Base-by-base conservation (phyloP, 148 eudicot species). In the Euryodendron excelsum region DNA sequence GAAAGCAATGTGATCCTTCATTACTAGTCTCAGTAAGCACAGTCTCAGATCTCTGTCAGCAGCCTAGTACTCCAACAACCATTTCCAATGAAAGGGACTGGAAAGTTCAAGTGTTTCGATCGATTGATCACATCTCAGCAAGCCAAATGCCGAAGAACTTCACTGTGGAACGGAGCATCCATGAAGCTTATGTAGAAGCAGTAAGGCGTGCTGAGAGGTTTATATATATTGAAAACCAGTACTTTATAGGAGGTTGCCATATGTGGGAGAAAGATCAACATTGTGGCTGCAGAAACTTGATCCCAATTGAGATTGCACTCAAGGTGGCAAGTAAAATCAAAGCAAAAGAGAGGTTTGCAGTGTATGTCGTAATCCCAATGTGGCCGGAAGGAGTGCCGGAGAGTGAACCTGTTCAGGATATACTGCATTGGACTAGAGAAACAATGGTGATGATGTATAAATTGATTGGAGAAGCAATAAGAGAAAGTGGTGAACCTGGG, bases 381-480 rank as follows among this genome's bases (percentile, higher is more conserved):
- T 93, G 99, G 99, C 99, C 99, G 30, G 99, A 96, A 85, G 99
- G 99, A 44, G 76, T 71, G 18, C 93, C 97, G 18, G 98, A 91
- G 72, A 89, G 90, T 52, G 95, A 96, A 70, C 77, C 92, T 1
- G 95, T 96, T 67, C 91, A 90, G 70, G 95, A 90, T 60, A 96
- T 96, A 78, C 59, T 96, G 84, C 91, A 96, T 52, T 96, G 98
- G 99, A 89, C 94, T 7, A 82, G 92, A 75, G 88, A 89, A 77
- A 93, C 98, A 28, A 92, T 96, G 91, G 71, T 25, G 67, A 92
- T 94, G 98, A 96, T 96, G 97, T 96, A 93, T 77, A 85, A 68
- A 59, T 71, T 96, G 58, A 86, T 96, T 56, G 97, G 90, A 30
- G 85, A 89, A 78, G 93, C 98, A 8, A 82, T 96, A 33, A 75